Evolutionary conservation across 2,329 filamentous ascomycete genomes (phyloP), one percentile per base, ranked within the genome.

Genomic region (Phialemoniopsis sp.): DNA sequence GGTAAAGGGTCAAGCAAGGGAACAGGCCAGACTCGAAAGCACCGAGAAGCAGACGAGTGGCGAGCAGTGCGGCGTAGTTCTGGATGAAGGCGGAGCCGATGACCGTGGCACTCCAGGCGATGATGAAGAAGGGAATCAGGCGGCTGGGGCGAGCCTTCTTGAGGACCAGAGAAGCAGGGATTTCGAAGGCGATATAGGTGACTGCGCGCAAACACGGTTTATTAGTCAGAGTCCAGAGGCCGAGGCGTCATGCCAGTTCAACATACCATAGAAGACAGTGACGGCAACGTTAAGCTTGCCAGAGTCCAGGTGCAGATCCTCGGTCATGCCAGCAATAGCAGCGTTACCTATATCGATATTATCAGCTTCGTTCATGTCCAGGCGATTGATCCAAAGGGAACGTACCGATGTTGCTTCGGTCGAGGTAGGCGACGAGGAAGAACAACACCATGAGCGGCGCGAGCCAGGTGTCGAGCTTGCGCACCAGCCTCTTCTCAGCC

Each of bases 91-190:
- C 57, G 3, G 52, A 52, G 50, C 73, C 68, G 2, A 73, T 72
- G 14, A 76, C 70, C 14, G 80, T 61, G 33, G 78, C 64, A n/a
- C 46, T 44, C 59, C 58, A 61, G 17, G 39, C 36, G 19, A 46
- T 36, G 28, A 44, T 8, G 1, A 54, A 52, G 15, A 63, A 16
- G 17, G 32, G 26, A 16, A 44, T 28, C 19, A 36, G 21, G 21
- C 21, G 21, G 10, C 21, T 26, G 21, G 21, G 21, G 21, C 21
- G 21, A 10, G 21, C 21, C 21, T 26, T 26, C 21, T 26, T 26
- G 15, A 17, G 29, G 9, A 34, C 7, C 8, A 43, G 13, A 13
- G 36, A 18, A 15, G 10, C 30, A 3, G 43, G 43, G 3, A 40
- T 19, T 17, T 45, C 43, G 30, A 42, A 40, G 13, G 26, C 4